These are phyloP conservation scores for Chrysosporium queenslandicum DNA, from an alignment of 2,329 filamentous ascomycete genomes.

Conservation along the genomic window DNA sequence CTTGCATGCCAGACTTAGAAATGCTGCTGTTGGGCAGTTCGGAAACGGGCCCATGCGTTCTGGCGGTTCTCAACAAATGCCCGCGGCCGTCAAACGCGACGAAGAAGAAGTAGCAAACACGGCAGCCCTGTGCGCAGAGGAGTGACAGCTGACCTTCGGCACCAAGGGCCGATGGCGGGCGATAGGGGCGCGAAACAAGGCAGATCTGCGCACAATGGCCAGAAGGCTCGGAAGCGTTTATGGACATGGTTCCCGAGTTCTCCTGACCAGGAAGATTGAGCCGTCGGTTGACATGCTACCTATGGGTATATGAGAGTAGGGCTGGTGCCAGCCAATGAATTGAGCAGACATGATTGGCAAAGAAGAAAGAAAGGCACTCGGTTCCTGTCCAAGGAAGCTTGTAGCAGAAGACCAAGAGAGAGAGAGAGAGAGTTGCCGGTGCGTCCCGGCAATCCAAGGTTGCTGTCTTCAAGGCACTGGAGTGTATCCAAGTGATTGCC, in stretches of 20 bases:
- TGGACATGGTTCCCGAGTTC: neutral
- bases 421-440: neutral
- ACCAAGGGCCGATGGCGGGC: neutral
- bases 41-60: neutral
- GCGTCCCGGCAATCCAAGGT: neutral
- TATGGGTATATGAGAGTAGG: too few relatives aligned
- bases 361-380: neutral
- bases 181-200: neutral
- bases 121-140: neutral
- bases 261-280: too few relatives aligned
- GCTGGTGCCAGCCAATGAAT: neutral
- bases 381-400: neutral
- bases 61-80: neutral
- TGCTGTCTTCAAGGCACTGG: neutral
- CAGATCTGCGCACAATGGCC: neutral
- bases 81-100: slow-evolving; percentile 1
- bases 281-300: too few relatives aligned
- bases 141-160: neutral
- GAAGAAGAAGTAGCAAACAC: slow-evolving; percentile 9
- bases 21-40: neutral
- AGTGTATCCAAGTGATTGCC: neutral
- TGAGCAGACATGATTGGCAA: neutral
- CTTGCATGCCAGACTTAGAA: neutral
- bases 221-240: neutral
- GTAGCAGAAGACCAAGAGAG: neutral